Evolutionary conservation across 2,329 filamentous ascomycete species (phyloP), one percentile per base, ranked within the genome.

Genomic region (Epichloe sylvatica): DNA sequence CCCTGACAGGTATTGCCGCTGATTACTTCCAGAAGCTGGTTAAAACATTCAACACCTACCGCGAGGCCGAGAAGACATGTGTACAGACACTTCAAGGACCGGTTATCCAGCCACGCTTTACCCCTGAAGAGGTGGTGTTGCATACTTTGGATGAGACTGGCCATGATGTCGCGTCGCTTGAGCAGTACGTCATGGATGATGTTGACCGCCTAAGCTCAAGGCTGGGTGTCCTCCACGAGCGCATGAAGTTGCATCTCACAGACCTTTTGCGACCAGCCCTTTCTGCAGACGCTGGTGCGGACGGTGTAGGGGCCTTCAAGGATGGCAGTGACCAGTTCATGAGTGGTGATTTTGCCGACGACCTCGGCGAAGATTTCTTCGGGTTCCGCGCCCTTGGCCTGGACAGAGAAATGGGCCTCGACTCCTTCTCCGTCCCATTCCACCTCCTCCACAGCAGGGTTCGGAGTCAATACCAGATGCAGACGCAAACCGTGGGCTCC

Each of bases 321-420:
- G 92, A 98, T 59, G 91, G 90, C 55, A 95, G 89, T 65, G 92
- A 98, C 55, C 92, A 97, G 63, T 98, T 97, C 58, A 83, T 96
- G 45, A 88, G 86, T 43, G 92, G 92, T 53, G 92, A 98, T 66
- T 98, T 98, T 64, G 92, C 92, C 0, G 92, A 96, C 64, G 92
- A 98, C 58, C 84, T 98, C 12, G 91, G 90, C 53, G 92, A 98
- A 71, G 92, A 98, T 69, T 98, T 96, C 77, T 98, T 98, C 61
- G 92, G 92, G 30, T 97, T 98, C 77, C 90, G 89, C 63, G 90
- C 94, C 52, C 78, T 98, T 43, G 92, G 92, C 41, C 76, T 98
- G 51, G 89, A 95, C 60, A 84, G 82, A 58, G 92, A 98, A 63
- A 84, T 97, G 62, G 90, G 90, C 17, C 75, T 92, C 53, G 83